Percentiles rank a stretch among this genome's conserved stretches.
Evolutionary conservation across 257 asterid species (phyloP).

Genomic region (Petunia axillaris): DNA sequence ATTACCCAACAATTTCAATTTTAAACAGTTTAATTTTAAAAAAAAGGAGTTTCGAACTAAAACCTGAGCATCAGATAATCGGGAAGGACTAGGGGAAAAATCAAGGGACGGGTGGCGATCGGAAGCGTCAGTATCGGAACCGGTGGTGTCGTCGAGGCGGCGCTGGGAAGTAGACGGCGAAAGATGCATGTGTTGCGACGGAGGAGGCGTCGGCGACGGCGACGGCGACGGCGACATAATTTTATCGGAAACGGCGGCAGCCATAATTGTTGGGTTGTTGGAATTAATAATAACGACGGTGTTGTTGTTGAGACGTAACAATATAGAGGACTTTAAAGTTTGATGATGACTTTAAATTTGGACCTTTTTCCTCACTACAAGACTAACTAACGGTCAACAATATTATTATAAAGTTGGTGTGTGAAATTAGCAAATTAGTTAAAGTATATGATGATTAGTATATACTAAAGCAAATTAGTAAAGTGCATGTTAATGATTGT

Average conservation of each 20-base stretch:
- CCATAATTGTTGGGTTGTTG: conserved; percentile 43
- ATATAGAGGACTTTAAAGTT: neutral
- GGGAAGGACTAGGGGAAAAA: conserved; percentile 43
- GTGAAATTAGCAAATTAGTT: neutral
- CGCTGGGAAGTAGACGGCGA: conserved; percentile 39
- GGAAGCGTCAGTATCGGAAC: conserved; percentile 45
- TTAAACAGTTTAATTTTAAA: neutral
- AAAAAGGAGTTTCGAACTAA: neutral
- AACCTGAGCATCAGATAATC: conserved; percentile 56
- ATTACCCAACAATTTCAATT: too few species aligned
- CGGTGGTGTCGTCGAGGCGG: conserved; percentile 43
- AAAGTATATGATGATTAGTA: neutral
- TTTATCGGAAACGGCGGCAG: conserved; percentile 61
- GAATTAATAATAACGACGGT: neutral
- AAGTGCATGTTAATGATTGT: too few species aligned
- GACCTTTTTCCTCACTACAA: neutral
- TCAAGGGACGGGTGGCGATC: conserved; percentile 48
- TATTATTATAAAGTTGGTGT: neutral
- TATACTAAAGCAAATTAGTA: too few species aligned
- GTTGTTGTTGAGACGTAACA: conserved; percentile 24
- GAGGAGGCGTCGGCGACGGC: conserved; percentile 51
- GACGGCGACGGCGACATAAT: conserved; percentile 56
- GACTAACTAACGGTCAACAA: neutral
- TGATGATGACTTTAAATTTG: neutral
- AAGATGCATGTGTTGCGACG: conserved; percentile 48